Base-by-base conservation (phyloP, 2,329 filamentous ascomycete genomes). In the Boeremia lycopersici region DNA sequence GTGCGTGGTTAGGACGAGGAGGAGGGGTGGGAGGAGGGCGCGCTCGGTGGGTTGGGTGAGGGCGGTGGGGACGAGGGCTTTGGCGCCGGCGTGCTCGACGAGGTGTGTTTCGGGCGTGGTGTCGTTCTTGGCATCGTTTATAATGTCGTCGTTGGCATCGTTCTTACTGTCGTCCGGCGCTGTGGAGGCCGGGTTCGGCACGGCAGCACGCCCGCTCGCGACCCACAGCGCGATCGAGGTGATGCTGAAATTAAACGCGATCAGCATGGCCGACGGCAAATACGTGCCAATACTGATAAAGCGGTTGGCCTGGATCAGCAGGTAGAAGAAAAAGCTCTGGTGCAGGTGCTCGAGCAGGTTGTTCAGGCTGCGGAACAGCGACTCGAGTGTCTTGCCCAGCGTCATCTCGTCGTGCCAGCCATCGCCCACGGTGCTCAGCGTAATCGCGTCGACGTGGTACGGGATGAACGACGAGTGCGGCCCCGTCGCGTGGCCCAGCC, bases 271-370 rank as follows among this genome's bases (percentile, higher is more conserved):
- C 65, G 91, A 96, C 0, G 95, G 95, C 3, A 99, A 82, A 71
- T 99, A 99, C 1, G 93, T 99, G 13, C 95, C 95, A 60, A 99
- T 99, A 76, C 93, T 98, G 64, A 98, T 95, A 72, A 99, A 99
- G 10, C 93, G 87, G 67, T 95, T 90, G 28, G 88, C 85, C 63
- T 96, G 89, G 86, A 98, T 92, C 39, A 99, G 82, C 46, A 99
- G 81, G 74, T 99, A 99, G 78, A 99, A 98, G 84, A 99, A 99
- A 81, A 99, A 99, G 74, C 93, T 97, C 78, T 99, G 95, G 73
- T 99, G 95, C 57, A 99, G 82, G 73, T 99, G 93, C 77, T 99
- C 95, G 29, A 99, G 84, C 54, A 99, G 79, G 71, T 99, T 99
- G 78, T 99, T 99, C 75, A 99, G 79, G 73, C 91, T 96, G 67